A percentile compares a stretch with the other conserved stretches of the same genome.
Conservation (phyloP, 2,329 filamentous ascomycete species). For the Calonectria naviculata region DNA sequence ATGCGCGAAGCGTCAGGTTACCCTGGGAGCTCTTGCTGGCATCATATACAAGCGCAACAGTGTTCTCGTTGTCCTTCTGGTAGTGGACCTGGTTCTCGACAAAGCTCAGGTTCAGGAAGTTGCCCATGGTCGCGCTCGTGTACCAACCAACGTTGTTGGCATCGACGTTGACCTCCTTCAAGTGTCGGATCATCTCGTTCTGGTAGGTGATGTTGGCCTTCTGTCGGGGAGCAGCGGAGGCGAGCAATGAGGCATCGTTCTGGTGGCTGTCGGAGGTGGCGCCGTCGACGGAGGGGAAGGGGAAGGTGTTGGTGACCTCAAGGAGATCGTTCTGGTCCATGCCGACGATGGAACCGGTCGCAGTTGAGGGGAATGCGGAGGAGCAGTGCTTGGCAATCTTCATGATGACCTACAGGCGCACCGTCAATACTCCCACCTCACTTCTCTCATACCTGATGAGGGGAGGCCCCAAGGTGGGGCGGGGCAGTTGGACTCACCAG, state of each 20-base stretch:
- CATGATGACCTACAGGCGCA: constrained; percentile 80
- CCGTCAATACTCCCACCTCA: constrained; percentile 32
- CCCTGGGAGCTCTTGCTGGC: constrained; percentile 96
- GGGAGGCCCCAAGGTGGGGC: constrained; percentile 48
- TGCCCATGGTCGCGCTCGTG: constrained; percentile 98
- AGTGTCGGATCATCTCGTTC: constrained; percentile 95
- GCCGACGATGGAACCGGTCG: constrained; percentile 91
- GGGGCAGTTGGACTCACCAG: constrained; percentile 72
- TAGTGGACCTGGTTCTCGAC: constrained; percentile 99
- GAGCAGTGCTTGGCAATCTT: constrained; percentile 98
- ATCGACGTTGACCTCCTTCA: constrained; percentile 98
- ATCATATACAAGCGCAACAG: constrained; percentile 92
- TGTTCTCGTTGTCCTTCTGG: constrained; percentile 93
- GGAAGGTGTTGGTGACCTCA: constrained; percentile 94
- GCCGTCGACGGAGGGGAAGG: constrained; percentile 87
- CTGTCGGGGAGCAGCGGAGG: constrained; percentile 89
- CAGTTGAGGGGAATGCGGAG: constrained; percentile 85
- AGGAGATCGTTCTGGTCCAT: constrained; percentile 87
- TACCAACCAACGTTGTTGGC: constrained; percentile 99
- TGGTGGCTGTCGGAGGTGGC: constrained; percentile 77
- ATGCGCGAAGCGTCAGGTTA: constrained; percentile 88
- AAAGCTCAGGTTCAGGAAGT: constrained; percentile 94
- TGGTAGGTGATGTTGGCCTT: constrained; percentile 92
- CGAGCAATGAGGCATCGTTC: constrained; percentile 78
- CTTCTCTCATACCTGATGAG: constrained; percentile 35